Percentiles rank a stretch among this genome's conserved stretches.
phyloP scores from a whole-genome alignment of 208 protist genomes.

The Leishmania arabica region DNA sequence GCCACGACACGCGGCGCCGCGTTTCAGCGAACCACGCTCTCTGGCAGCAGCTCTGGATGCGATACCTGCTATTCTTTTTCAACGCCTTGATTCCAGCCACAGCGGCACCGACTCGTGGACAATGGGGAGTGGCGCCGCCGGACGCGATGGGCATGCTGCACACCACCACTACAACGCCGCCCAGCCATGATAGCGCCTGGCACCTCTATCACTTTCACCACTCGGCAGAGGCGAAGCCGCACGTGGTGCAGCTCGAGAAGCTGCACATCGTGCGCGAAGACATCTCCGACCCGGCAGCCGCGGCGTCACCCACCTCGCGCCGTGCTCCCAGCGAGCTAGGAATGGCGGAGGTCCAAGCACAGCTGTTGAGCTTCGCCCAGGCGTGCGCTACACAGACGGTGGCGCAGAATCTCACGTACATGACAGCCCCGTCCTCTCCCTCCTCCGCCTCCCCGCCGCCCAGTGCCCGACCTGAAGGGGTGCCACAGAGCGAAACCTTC shows the following conservation, averaged over 20 bases:
- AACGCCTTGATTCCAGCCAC: slow-evolving; percentile 18
- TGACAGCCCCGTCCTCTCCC: neutral
- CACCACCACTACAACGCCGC: neutral
- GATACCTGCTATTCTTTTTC: slow-evolving; percentile 22
- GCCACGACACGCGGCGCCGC: slow-evolving; percentile 10
- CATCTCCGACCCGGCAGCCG: neutral
- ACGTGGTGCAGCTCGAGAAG: slow-evolving; percentile 26
- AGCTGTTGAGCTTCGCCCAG: slow-evolving; percentile 24
- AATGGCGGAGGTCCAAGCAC: neutral
- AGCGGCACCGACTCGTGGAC: neutral
- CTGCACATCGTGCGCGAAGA: slow-evolving; percentile 9
- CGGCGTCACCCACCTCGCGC: neutral
- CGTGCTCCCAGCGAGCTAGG: neutral
- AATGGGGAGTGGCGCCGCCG: neutral
- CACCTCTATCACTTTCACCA: slow-evolving; percentile 29
- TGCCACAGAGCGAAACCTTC: neutral
- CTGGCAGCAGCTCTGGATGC: slow-evolving; percentile 39
- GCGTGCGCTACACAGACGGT: slow-evolving; percentile 17
- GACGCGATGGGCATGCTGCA: neutral
- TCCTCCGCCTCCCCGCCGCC: neutral
- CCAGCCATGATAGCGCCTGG: slow-evolving; percentile 9
- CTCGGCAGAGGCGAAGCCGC: slow-evolving; percentile 19
- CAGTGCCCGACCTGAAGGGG: neutral
- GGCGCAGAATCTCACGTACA: slow-evolving; percentile 21
- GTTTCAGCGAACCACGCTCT: slow-evolving; percentile 10